Evolutionary conservation across 768 basidiomycete species (phyloP), one percentile per base, ranked within the genome.

Genomic region (Artomyces pyxidatus): DNA sequence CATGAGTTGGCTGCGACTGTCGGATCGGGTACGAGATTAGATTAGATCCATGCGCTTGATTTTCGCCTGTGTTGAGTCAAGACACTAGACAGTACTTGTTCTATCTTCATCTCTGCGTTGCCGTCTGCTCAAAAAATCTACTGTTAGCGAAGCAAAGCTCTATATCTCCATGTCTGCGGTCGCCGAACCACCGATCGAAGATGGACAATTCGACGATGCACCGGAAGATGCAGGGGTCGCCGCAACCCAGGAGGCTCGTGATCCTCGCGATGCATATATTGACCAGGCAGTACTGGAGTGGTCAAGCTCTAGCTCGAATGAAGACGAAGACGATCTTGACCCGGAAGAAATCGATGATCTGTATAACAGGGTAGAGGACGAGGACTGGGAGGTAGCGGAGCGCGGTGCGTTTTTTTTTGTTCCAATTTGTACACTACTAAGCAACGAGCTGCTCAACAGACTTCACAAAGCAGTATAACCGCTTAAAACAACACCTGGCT

Each of bases 381-480:
- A 92, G 59, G 88, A 92, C 62, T 89, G 85, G 89, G 86, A 92
- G 63, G 75, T 87, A 48, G 77, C 85, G 45, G 88, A 91, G 67
- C 69, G 85, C 76, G 85, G 91, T 84, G 56, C 37, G 74, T 61
- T 19, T 32, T 30, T 25, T 43, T 37, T 3, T 12, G 41, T 3
- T 16, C 21, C 22, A 21, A 27, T 26, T 22, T 35, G 32, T 17
- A 21, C 45, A 3, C 12, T 8, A 37, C 49, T 32, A 45, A 47
- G 32, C 47, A 45, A 37, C 47, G 43, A 28, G 42, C 29, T 52
- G 57, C 52, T 47, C 49, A 53, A 43, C 63, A 96, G 96, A 99
- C 69, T 97, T 99, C 59, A 98, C 96, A 28, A 98, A 98, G 67
- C 93, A 97, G 59, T 99, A 88, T 68, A 98, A 98, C 68, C 85